Evolutionary conservation across 352 stramenopile species (phyloP).

Genomic region (Plasmopara muralis): DNA sequence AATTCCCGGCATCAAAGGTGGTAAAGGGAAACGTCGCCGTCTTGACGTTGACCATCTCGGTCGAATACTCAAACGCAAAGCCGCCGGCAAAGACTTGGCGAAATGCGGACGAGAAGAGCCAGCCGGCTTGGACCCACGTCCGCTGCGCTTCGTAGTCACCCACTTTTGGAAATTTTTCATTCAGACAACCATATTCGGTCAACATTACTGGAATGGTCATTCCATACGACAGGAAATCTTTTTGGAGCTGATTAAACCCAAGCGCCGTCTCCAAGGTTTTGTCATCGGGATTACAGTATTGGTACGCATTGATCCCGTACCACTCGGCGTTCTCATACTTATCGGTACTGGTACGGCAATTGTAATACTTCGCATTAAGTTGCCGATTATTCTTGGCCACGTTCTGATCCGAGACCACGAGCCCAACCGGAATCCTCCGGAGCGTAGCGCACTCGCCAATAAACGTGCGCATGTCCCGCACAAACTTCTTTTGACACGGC

Average conservation of each 20-base stretch:
- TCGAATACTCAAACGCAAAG: conserved; percentile 82
- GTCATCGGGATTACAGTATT: conserved; percentile 54
- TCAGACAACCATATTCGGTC: conserved; percentile 82
- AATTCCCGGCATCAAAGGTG: conserved; percentile 57
- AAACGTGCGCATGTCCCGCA: conserved; percentile 78
- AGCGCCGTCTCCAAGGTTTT: conserved; percentile 37
- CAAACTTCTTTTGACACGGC: conserved; percentile 86
- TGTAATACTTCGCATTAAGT: conserved; percentile 78
- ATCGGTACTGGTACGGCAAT: conserved; percentile 73
- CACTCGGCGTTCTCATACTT: conserved; percentile 74
- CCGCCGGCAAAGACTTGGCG: conserved; percentile 55
- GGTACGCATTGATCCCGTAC: conserved; percentile 85
- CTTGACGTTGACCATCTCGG: conserved; percentile 62
- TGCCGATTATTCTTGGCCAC: conserved; percentile 43
- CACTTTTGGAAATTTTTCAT: conserved; percentile 44
- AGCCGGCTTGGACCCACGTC: conserved; percentile 53
- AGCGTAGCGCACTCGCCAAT: conserved; percentile 46
- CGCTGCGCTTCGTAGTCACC: conserved; percentile 37
- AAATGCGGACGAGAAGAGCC: conserved; percentile 44
- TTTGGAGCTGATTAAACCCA: conserved; percentile 56
- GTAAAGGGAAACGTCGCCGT: conserved; percentile 68
- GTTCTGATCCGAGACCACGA: conserved; percentile 60
- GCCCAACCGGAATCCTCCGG: conserved; percentile 64
- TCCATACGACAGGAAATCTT: conserved; percentile 54
- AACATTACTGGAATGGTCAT: conserved; percentile 72